A percentile compares a stretch with the other conserved stretches of the same genome.
These are phyloP conservation scores for Vigna trinervia DNA, from an alignment of 306 rosid genomes.

Conservation along the genomic window DNA sequence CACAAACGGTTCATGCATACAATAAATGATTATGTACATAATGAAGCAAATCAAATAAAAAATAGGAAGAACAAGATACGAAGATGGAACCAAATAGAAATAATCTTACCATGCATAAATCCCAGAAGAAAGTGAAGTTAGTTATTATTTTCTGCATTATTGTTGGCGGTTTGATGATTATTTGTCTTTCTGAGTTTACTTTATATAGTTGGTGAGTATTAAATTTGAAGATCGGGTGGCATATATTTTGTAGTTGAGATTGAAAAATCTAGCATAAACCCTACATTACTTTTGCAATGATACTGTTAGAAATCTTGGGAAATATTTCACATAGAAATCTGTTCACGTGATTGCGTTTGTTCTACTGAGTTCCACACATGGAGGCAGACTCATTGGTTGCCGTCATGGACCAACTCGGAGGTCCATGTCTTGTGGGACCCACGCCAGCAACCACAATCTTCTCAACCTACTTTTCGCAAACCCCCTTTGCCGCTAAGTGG, in stretches of 20 bases:
- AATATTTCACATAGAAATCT: conserved; percentile 28
- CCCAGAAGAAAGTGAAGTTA: too few relatives aligned
- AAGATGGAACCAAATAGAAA: too few relatives aligned
- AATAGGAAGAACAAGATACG: too few relatives aligned
- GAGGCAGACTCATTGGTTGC: conserved; percentile 8
- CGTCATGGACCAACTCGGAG: conserved; percentile 37
- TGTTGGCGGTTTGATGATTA: too few relatives aligned
- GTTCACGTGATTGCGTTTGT: conserved; percentile 36
- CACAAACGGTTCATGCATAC: too few relatives aligned
- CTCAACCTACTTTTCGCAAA: conserved; percentile 22
- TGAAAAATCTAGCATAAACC: conserved; percentile 18
- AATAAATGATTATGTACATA: too few relatives aligned
- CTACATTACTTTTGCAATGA: background rate
- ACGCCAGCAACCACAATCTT: conserved; percentile 36
- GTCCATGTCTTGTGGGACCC: conserved; percentile 48
- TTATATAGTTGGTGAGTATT: too few relatives aligned
- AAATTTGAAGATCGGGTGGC: too few relatives aligned
- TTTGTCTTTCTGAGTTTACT: too few relatives aligned
- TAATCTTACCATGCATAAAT: too few relatives aligned
- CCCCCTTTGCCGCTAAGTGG: conserved; percentile 44
- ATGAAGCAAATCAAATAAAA: too few relatives aligned
- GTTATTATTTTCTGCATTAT: too few relatives aligned
- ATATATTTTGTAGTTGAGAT: background rate
- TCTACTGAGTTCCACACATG: conserved; percentile 39
- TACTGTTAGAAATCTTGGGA: conserved; percentile 3